phyloP scores from a whole-genome alignment of 78 protist genomes.

The Dictyostelium intermedium region DNA sequence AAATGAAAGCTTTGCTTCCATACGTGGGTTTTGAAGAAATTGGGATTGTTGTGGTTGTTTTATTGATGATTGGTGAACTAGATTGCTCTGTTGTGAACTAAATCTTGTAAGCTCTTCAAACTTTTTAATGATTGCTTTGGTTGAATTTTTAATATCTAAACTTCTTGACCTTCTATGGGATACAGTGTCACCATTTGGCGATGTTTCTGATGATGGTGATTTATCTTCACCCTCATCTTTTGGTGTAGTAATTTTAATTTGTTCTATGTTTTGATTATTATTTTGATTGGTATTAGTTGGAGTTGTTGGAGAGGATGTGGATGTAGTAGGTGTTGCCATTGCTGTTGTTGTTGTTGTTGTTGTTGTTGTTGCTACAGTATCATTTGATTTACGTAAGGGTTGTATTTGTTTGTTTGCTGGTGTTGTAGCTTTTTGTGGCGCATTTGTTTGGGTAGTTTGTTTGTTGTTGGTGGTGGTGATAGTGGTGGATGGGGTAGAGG shows the following conservation, averaged over 20 bases:
- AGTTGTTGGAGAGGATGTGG: background rate
- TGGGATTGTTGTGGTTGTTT: background rate
- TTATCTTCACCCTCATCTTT: background rate
- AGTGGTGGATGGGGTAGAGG: too few species aligned
- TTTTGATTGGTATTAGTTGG: background rate
- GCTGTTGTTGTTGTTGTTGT: background rate
- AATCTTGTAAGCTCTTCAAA: constrained; percentile 58
- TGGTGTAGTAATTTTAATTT: background rate
- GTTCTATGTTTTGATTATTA: background rate
- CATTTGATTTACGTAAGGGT: background rate
- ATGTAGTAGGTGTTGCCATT: background rate
- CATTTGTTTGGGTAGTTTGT: background rate
- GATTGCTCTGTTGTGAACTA: constrained; percentile 5
- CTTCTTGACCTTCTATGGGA: constrained; percentile 5
- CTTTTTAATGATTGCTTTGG: constrained; percentile 50
- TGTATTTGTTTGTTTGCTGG: background rate
- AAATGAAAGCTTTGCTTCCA: background rate
- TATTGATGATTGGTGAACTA: background rate
- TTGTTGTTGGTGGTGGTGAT: too few species aligned
- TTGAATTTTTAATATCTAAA: background rate
- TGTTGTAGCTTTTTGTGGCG: background rate
- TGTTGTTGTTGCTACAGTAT: background rate
- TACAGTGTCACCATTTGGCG: background rate
- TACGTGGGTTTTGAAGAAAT: background rate
- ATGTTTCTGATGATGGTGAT: background rate